Evolutionary conservation across 1,284 basidiomycete species (phyloP), one percentile per base, ranked within the genome.

Genomic region (Microbotryum scabiosae): DNA sequence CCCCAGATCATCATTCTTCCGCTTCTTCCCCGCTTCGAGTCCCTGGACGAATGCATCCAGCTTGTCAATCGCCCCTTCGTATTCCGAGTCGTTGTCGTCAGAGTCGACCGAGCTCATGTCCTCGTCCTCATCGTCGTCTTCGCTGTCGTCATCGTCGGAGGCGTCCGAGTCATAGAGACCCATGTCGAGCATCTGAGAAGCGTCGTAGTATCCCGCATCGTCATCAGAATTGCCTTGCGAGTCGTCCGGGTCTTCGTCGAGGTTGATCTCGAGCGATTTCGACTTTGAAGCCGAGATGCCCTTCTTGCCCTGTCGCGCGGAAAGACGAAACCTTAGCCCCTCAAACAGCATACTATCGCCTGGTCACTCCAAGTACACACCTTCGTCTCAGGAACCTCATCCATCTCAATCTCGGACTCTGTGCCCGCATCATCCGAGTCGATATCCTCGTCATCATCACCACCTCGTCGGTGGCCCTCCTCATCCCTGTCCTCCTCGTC

Each of bases 11-110:
- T 59, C 62, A 0, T 81, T 80, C 75, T 89, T 90, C 62, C 89
- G 83, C 76, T 94, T 92, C 68, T 81, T 82, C 18, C 81, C 76
- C 2, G 68, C 74, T 61, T 86, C 83, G 56, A 93, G 82, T n/a
- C 75, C 78, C 2, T 83, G 81, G 51, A 93, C 83, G 68, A 90
- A 88, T 8, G 76, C 78, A 63, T 85, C 82, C 2, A 93, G 82
- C 44, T 82, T 80, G 44, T 84, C 81, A 5, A 90, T 77, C 2
- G 84, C 85, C 7, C 75, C 74, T 8, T 65, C 63, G 4, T 72
- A 73, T 26, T 64, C 61, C 6, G 32, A 50, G 18, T 67, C 66
- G 47, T 71, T 67, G 25, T 63, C 56, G 28, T 56, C 56, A 4
- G 57, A 55, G 53, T 52, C 59, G 1, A 54, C 54, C 21, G 59